phyloP scores from a whole-genome alignment of 2,329 filamentous ascomycete species.

The Pseudogymnoascus sp. region DNA sequence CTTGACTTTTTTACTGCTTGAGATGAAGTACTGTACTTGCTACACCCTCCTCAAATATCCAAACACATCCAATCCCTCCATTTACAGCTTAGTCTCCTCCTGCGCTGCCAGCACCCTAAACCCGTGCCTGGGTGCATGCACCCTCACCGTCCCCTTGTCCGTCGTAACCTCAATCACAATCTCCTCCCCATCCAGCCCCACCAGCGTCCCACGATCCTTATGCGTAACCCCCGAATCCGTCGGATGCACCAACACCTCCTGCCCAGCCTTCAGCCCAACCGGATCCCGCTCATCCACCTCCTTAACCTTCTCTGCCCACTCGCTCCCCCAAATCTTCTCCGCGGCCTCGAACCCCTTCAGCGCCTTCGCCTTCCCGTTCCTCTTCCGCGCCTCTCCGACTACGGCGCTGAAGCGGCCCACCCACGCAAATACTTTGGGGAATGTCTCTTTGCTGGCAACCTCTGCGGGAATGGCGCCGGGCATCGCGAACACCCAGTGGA shows the following conservation, averaged over 20 bases:
- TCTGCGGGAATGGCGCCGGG: conserved; percentile 46
- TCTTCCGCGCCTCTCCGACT: conserved; percentile 34
- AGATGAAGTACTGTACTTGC: neutral
- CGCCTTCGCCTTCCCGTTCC: conserved; percentile 31
- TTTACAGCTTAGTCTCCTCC: conserved; percentile 23
- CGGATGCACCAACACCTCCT: conserved; percentile 43
- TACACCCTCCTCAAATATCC: conserved; percentile 14
- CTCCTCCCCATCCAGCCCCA: conserved; percentile 44
- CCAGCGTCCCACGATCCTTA: conserved; percentile 48
- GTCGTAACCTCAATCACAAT: conserved; percentile 47
- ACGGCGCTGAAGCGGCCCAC: conserved; percentile 49
- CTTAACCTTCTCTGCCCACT: conserved; percentile 37
- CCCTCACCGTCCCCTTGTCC: conserved; percentile 36
- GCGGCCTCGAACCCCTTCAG: conserved; percentile 48
- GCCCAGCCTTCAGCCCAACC: conserved; percentile 43
- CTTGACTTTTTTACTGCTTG: neutral
- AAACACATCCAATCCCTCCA: neutral
- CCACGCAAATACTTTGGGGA: conserved; percentile 56
- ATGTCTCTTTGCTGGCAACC: conserved; percentile 42
- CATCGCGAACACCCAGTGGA: conserved; percentile 55
- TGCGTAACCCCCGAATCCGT: conserved; percentile 53
- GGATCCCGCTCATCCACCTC: conserved; percentile 44
- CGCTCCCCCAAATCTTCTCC: conserved; percentile 35
- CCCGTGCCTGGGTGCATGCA: conserved; percentile 55
- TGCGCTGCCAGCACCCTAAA: conserved; percentile 39